phyloP scores from a whole-genome alignment of 805 yeast genomes.

The Priceomyces medius region DNA sequence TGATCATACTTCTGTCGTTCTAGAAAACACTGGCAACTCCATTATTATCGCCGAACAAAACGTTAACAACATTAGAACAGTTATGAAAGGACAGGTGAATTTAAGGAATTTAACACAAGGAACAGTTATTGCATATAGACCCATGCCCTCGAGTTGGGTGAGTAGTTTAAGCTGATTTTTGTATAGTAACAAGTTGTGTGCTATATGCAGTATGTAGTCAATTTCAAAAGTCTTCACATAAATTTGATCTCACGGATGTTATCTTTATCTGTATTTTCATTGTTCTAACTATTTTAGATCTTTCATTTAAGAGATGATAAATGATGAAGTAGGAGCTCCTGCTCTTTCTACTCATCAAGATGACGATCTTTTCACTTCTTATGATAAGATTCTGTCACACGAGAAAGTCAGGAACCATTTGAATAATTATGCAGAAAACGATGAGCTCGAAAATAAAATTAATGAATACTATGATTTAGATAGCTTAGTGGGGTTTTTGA shows the following conservation, averaged over 20 bases:
- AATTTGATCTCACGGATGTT: not conserved
- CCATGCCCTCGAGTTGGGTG: constrained; percentile 48
- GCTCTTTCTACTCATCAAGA: constrained; percentile 73
- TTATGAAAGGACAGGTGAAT: constrained; percentile 37
- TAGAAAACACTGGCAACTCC: constrained; percentile 25
- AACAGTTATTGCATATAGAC: constrained; percentile 44
- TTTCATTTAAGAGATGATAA: constrained; percentile 10
- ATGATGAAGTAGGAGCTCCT: constrained; percentile 49
- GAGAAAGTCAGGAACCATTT: constrained; percentile 25
- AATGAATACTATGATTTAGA: constrained; percentile 55
- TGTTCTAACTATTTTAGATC: not conserved
- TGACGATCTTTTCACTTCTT: constrained; percentile 48
- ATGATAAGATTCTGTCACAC: constrained; percentile 38
- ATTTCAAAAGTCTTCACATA: not conserved
- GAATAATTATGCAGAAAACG: constrained; percentile 16
- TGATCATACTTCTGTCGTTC: constrained; percentile 48
- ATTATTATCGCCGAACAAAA: constrained; percentile 50
- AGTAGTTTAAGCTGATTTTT: constrained; percentile 10
- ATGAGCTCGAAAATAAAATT: constrained; percentile 34
- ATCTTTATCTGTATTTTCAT: not conserved
- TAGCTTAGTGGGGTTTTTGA: constrained; percentile 43
- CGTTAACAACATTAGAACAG: constrained; percentile 42
- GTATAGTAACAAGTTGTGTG: not conserved
- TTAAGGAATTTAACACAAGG: constrained; percentile 43
- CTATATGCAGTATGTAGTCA: not conserved